Conservation (phyloP, 441 rosid genomes). For the Raphanus hybrid region DNA sequence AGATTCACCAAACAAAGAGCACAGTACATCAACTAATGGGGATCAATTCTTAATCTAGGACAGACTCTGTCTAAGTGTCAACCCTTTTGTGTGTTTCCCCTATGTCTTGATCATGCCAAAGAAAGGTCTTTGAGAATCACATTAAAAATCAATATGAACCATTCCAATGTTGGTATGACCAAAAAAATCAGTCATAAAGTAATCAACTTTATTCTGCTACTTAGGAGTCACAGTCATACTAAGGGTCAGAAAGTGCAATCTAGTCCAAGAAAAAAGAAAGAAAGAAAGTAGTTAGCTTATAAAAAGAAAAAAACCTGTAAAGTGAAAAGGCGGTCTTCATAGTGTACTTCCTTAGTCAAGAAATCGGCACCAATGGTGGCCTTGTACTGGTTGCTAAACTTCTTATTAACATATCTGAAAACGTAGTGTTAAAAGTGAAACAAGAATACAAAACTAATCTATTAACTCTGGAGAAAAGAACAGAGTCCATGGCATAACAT, state of each 20-base stretch:
- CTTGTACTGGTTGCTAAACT: constrained; percentile 80
- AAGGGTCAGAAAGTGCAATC: neutral
- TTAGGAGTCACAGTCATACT: too few relatives aligned
- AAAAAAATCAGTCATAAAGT: neutral
- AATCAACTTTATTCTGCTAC: neutral
- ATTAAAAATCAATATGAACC: neutral
- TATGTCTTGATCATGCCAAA: neutral
- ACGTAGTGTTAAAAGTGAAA: neutral
- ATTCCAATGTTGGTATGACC: neutral
- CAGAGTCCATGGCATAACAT: neutral
- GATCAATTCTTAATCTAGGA: neutral
- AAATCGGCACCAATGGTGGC: constrained; percentile 84
- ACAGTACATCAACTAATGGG: neutral
- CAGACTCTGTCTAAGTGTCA: neutral
- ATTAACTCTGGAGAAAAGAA: neutral
- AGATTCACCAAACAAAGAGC: neutral
- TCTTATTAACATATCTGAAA: constrained; percentile 73
- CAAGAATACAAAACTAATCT: neutral
- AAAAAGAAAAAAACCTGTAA: neutral
- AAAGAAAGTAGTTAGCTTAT: neutral
- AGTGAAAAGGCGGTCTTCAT: neutral
- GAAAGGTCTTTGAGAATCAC: neutral
- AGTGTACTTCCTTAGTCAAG: constrained; percentile 72
- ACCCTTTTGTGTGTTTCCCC: neutral
- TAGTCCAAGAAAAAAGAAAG: neutral